phyloP scores from a whole-genome alignment of 2,329 filamentous ascomycete species.

The Zymoseptoria brevis region DNA sequence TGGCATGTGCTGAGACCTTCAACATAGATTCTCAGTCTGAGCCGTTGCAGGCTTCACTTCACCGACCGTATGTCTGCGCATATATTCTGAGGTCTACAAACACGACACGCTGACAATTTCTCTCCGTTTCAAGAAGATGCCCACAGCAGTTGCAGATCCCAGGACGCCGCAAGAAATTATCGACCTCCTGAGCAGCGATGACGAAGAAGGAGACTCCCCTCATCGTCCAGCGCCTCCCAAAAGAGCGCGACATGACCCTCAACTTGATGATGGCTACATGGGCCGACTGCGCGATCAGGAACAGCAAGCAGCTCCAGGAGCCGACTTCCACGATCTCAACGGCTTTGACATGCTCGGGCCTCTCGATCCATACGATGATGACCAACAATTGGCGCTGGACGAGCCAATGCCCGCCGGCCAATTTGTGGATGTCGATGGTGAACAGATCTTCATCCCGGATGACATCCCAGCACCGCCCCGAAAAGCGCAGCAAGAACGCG shows the following conservation, averaged over 20 bases:
- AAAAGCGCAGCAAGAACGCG: neutral
- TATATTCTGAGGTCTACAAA: neutral
- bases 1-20: neutral
- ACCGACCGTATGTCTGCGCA: neutral
- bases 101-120: neutral
- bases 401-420: neutral
- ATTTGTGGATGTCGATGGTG: slow-evolving; percentile 15
- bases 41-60: neutral
- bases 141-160: neutral
- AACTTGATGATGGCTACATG: neutral
- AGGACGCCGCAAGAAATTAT: slow-evolving; percentile 12
- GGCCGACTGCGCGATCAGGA: neutral
- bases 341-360: slow-evolving; percentile 1
- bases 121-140: neutral
- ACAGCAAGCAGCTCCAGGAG: slow-evolving; percentile 1
- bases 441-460: slow-evolving; percentile 23
- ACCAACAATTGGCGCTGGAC: neutral
- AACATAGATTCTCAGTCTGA: neutral
- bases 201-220: slow-evolving; percentile 10
- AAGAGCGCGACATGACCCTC: neutral
- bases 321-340: slow-evolving; percentile 1
- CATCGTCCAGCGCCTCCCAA: neutral
- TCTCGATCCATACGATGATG: neutral
- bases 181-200: slow-evolving; percentile 20
- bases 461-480: slow-evolving; percentile 3